These are phyloP conservation scores for Clausena lansium DNA, from an alignment of 345 rosid genomes.

Conservation along the genomic window DNA sequence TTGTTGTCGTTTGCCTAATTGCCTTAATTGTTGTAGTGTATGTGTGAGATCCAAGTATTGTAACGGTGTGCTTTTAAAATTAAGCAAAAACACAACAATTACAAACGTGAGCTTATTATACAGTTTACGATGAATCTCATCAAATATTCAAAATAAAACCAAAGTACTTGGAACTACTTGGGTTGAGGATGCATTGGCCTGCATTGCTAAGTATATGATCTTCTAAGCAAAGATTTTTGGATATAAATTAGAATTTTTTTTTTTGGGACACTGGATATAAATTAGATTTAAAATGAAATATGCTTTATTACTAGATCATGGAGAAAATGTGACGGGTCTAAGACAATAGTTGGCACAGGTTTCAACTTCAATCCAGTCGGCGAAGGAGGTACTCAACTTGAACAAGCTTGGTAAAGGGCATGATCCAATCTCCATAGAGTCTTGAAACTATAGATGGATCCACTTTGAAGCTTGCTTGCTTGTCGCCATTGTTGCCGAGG, in stretches of 20 bases:
- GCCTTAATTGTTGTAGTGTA: no score
- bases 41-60: background rate
- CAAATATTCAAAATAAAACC: background rate
- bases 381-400: slow-evolving; percentile 81
- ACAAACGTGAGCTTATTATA: background rate
- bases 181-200: background rate
- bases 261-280: no score
- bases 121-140: background rate
- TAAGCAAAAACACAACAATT: background rate
- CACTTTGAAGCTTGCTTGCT: slow-evolving; percentile 42
- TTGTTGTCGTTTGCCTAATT: no score
- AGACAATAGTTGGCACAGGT: background rate
- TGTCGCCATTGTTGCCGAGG: slow-evolving; percentile 9
- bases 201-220: background rate
- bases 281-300: background rate
- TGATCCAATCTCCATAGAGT: slow-evolving; percentile 79
- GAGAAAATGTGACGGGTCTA: background rate
- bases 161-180: background rate
- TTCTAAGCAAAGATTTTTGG: background rate
- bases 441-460: slow-evolving; percentile 62
- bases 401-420: slow-evolving; percentile 78
- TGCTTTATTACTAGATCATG: background rate
- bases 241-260: background rate
- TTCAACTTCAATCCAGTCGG: slow-evolving; percentile 53
- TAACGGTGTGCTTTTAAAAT: background rate